Evolutionary conservation across 805 yeast species (phyloP).

Genomic region (Barnettozyma populi): DNA sequence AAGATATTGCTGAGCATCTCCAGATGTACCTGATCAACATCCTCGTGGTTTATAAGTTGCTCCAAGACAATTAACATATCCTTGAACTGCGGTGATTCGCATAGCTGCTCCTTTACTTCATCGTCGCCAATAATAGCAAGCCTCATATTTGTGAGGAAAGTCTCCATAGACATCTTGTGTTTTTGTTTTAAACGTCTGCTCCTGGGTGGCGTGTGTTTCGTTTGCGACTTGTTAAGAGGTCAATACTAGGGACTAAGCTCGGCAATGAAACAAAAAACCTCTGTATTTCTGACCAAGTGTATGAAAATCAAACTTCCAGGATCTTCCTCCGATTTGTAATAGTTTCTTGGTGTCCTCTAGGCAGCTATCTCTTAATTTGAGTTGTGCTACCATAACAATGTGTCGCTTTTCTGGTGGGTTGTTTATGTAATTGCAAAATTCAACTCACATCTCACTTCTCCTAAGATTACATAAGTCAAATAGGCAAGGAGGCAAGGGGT

Average conservation of each 20-base stretch:
- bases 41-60: slow-evolving; percentile 1
- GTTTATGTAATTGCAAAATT: not conserved
- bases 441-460: too few relatives aligned
- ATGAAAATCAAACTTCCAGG: not conserved
- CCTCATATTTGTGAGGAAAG: slow-evolving; percentile 5
- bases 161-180: slow-evolving; percentile 7
- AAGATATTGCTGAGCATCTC: slow-evolving; percentile 14
- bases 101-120: slow-evolving; percentile 5
- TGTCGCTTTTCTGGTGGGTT: not conserved
- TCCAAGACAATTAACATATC: slow-evolving; percentile 6
- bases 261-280: not conserved
- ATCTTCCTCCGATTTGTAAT: not conserved
- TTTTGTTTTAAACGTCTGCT: too few relatives aligned
- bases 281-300: not conserved
- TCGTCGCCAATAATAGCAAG: slow-evolving; percentile 12
- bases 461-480: too few relatives aligned
- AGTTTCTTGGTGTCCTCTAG: not conserved
- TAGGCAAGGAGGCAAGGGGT: too few relatives aligned
- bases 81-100: slow-evolving; percentile 2
- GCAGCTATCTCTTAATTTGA: too few relatives aligned
- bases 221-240: not conserved
- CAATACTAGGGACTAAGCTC: not conserved
- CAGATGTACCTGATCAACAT: slow-evolving; percentile 3
- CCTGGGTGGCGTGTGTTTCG: not conserved
- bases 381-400: too few relatives aligned